Evolutionary conservation across 1,284 basidiomycete genomes (phyloP).

Genomic region (Anthracocystis panici-leucophaei): DNA sequence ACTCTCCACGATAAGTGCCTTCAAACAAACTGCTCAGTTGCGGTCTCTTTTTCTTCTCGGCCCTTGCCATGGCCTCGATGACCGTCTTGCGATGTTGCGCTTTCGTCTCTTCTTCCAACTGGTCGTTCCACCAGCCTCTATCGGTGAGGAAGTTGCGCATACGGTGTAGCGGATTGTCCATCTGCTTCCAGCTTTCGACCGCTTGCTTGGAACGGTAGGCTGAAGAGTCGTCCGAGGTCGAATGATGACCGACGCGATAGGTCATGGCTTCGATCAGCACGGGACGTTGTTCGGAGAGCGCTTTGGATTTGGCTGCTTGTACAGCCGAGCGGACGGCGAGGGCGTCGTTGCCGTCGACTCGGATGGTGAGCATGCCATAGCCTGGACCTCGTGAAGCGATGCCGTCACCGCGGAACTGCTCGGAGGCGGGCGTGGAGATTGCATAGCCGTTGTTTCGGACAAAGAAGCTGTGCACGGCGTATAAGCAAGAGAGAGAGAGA

Average conservation of each 20-base stretch:
- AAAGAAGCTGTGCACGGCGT: constrained; percentile 72
- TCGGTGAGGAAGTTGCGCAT: constrained; percentile 81
- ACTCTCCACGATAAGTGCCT: constrained; percentile 77
- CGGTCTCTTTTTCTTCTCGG: constrained; percentile 79
- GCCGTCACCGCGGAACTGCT: constrained; percentile 77
- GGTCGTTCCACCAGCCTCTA: constrained; percentile 85
- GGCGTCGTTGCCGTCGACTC: constrained; percentile 93
- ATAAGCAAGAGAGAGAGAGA: constrained; percentile 63
- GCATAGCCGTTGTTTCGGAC: constrained; percentile 87
- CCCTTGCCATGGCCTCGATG: constrained; percentile 80
- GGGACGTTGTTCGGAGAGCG: constrained; percentile 79
- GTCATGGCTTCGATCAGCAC: constrained; percentile 81
- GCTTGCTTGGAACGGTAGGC: constrained; percentile 75
- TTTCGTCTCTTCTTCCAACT: constrained; percentile 80
- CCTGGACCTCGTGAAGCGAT: constrained; percentile 83
- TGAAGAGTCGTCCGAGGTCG: constrained; percentile 92
- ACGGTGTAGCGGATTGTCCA: constrained; percentile 86
- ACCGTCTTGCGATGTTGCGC: constrained; percentile 79
- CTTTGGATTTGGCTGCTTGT: constrained; percentile 80
- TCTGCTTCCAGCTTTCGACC: constrained; percentile 62
- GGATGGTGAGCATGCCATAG: constrained; percentile 78
- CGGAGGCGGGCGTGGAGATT: constrained; percentile 88
- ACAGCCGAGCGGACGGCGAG: constrained; percentile 87
- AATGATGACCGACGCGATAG: constrained; percentile 84
- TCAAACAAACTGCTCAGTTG: constrained; percentile 84